Conservation (phyloP, 345 rosid genomes). For the Aethionema arabicum region DNA sequence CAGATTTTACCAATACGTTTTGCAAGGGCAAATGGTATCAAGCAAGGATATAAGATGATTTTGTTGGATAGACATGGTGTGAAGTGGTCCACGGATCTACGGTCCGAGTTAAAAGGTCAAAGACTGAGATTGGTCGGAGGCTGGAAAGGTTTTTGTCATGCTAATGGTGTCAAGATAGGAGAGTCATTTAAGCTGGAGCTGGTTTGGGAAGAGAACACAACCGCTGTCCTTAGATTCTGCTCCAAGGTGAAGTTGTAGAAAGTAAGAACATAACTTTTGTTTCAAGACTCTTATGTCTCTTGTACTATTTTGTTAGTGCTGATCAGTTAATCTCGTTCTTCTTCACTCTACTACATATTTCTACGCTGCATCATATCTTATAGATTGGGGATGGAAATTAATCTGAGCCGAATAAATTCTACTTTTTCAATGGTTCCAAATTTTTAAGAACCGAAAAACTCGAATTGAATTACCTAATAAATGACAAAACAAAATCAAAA, state of each 20-base stretch:
- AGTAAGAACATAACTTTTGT: too few species aligned
- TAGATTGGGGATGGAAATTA: too few species aligned
- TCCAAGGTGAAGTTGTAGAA: conserved; percentile 24
- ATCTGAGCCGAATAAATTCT: too few species aligned
- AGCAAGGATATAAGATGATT: conserved; percentile 3
- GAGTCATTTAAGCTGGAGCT: conserved; percentile 19
- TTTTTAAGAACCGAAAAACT: too few species aligned
- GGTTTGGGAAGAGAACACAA: conserved; percentile 15
- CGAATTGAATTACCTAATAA: too few species aligned
- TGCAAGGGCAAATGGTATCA: conserved; percentile 14
- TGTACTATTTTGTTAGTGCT: too few species aligned
- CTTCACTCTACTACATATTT: too few species aligned
- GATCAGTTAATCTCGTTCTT: too few species aligned
- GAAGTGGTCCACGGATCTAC: conserved; percentile 19
- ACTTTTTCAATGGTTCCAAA: too few species aligned
- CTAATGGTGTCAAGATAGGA: conserved; percentile 25
- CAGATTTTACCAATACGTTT: conserved; percentile 20
- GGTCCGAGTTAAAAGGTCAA: not conserved
- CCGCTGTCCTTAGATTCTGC: conserved; percentile 23
- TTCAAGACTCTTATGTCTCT: too few species aligned
- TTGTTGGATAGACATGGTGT: conserved; percentile 27
- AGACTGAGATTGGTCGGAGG: conserved; percentile 9
- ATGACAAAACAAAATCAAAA: too few species aligned
- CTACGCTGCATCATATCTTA: too few species aligned
- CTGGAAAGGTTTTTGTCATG: conserved; percentile 22